Evolutionary conservation across 805 yeast genomes (phyloP).

Genomic region (Phaffomyces antillensis): DNA sequence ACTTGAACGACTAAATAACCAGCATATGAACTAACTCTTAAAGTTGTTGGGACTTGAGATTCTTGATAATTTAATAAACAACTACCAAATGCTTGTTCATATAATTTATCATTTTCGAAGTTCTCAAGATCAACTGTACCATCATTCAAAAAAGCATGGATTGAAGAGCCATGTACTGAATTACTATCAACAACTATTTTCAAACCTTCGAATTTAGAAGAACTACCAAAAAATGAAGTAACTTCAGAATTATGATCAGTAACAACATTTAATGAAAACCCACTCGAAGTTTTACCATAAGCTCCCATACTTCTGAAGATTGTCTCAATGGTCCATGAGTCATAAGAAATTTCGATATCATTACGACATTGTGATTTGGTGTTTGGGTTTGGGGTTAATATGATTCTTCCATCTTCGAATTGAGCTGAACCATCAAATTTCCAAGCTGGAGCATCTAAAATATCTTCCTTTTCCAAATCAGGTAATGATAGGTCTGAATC

Average conservation of each 20-base stretch:
- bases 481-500: constrained; percentile 31
- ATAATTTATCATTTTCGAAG: constrained; percentile 16
- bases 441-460: constrained; percentile 30
- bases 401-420: constrained; percentile 46
- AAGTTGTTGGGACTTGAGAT: constrained; percentile 61
- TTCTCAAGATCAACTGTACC: constrained; percentile 36
- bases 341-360: constrained; percentile 22
- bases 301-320: constrained; percentile 57
- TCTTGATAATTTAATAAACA: constrained; percentile 57
- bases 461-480: constrained; percentile 28
- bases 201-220: constrained; percentile 53
- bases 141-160: constrained; percentile 56
- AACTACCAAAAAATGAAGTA: constrained; percentile 45
- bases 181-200: constrained; percentile 51
- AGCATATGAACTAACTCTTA: constrained; percentile 55
- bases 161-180: constrained; percentile 39
- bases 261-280: constrained; percentile 53
- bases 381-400: constrained; percentile 38
- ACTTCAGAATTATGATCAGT: constrained; percentile 24
- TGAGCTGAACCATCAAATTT: constrained; percentile 29
- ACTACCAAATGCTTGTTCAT: constrained; percentile 39
- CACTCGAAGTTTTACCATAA: constrained; percentile 43
- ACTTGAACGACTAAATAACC: constrained; percentile 56
- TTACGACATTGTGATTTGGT: constrained; percentile 43
- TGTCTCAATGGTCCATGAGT: constrained; percentile 51